These are phyloP conservation scores for Chloropicon primus DNA, from an alignment of 139 green algal species.

Conservation along the genomic window DNA sequence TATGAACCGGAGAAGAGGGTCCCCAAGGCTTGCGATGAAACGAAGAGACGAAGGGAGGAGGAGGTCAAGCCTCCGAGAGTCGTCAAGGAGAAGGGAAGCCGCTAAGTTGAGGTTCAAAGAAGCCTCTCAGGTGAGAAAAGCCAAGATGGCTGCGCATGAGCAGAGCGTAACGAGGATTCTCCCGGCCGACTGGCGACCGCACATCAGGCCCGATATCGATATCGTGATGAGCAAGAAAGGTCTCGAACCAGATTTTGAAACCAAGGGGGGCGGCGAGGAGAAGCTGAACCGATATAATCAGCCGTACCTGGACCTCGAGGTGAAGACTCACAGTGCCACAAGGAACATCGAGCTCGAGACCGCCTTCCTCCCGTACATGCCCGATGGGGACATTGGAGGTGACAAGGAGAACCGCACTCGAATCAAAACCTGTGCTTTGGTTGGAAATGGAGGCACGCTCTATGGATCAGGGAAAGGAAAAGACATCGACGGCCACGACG, in stretches of 20 bases:
- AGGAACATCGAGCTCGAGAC: not conserved
- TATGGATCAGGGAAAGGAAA: not conserved
- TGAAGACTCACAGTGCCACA: not conserved
- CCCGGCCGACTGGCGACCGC: not conserved
- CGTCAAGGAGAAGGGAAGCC: too few species aligned
- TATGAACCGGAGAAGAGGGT: too few species aligned
- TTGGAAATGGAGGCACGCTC: conserved; percentile 1
- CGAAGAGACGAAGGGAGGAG: too few species aligned
- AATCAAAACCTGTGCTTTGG: not conserved
- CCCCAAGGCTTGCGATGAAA: too few species aligned
- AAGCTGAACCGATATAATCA: too few species aligned
- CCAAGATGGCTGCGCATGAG: too few species aligned
- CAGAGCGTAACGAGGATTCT: too few species aligned
- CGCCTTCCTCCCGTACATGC: not conserved
- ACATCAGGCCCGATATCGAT: not conserved
- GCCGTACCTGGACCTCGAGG: not conserved
- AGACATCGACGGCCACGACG: conserved; percentile 30
- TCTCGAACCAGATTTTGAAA: not conserved
- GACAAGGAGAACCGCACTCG: not conserved
- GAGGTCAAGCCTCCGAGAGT: too few species aligned
- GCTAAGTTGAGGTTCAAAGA: too few species aligned
- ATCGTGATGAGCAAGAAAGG: not conserved
- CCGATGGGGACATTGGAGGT: not conserved
- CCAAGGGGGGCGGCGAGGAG: not conserved
- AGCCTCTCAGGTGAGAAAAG: too few species aligned